Base-by-base conservation (phyloP, 1,284 basidiomycete species). In the Stereum hirsutum region DNA sequence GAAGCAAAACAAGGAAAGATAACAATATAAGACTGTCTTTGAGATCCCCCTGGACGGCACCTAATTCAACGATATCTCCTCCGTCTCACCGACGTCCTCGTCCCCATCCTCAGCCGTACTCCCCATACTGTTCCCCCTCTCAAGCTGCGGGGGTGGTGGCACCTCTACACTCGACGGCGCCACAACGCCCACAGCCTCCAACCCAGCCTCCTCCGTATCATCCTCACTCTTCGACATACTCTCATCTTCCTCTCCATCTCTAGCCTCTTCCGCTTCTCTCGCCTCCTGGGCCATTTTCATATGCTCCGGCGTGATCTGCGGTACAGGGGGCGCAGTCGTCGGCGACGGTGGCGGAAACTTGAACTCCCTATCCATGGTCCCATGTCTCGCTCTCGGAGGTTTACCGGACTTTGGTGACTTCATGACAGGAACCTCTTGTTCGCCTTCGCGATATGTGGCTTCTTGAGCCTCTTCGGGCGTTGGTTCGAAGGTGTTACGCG, bases 331-430 rank as follows among this genome's bases (percentile, higher is more conserved):
- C 23, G 19, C 31, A 32, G 6, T 57, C 59, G 33, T 59, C 20
- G 12, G 53, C 17, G 59, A 50, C 2, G 66, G 54, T 21, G 73
- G 63, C 21, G 84, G 86, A 65, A 89, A 89, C 54, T 74, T 78
- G 64, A 89, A 89, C 46, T 79, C 73, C 46, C 68, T 74, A 56
- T 85, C 83, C 83, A 89, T 89, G 38, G 79, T 81, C 19, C 85
- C 83, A 41, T 64, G 66, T 39, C 69, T 59, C 41, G 50, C 48
- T n/a, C 55, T 57, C 4, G 52, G 45, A 12, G 44, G 51, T 41
- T 34, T 51, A 51, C n/a, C 54, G 45, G 27, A 49, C 44, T 35
- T 48, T 43, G 41, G 37, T 10, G 40, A 45, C 40, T 61, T 46
- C 64, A 68, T 54, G 63, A 72, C 54, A 62, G 20, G 41, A 39